These are phyloP conservation scores for Tetrahymena thermophila DNA, from an alignment of 73 alveolate species.

Conservation along the genomic window DNA sequence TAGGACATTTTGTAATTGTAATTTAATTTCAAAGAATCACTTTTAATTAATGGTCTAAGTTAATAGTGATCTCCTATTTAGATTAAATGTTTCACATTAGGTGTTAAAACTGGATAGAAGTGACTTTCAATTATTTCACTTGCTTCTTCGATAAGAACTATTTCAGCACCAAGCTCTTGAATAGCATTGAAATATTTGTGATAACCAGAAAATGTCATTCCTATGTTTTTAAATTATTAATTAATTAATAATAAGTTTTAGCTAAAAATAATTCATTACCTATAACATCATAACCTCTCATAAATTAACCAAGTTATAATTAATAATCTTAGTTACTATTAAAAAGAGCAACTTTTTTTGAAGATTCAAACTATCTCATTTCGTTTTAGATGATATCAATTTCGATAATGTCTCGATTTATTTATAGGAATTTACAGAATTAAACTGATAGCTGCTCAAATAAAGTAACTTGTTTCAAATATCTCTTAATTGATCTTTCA, in stretches of 20 bases:
- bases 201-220: conserved; percentile 85
- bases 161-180: conserved; percentile 53
- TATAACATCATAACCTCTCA: background rate
- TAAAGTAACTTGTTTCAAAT: too few species aligned
- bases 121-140: conserved; percentile 88
- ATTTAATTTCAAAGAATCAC: conserved; percentile 45
- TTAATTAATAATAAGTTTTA: background rate
- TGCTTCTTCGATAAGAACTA: conserved; percentile 85
- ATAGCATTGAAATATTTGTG: conserved; percentile 60
- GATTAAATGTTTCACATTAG: conserved; percentile 60
- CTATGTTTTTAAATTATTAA: conserved; percentile 52
- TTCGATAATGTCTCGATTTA: background rate
- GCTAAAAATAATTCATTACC: background rate
- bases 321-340: background rate
- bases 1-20: conserved; percentile 63
- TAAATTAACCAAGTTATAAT: background rate
- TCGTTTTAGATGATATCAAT: background rate
- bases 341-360: background rate
- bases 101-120: conserved; percentile 49
- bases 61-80: conserved; percentile 86
- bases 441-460: background rate
- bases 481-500: background rate
- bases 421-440: background rate
- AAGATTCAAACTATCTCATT: background rate
- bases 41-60: conserved; percentile 60